Percentiles rank a stretch among this genome's conserved stretches.
Conservation (phyloP, 2,329 filamentous ascomycete genomes). For the Parasarocladium wereldwijsianum region DNA sequence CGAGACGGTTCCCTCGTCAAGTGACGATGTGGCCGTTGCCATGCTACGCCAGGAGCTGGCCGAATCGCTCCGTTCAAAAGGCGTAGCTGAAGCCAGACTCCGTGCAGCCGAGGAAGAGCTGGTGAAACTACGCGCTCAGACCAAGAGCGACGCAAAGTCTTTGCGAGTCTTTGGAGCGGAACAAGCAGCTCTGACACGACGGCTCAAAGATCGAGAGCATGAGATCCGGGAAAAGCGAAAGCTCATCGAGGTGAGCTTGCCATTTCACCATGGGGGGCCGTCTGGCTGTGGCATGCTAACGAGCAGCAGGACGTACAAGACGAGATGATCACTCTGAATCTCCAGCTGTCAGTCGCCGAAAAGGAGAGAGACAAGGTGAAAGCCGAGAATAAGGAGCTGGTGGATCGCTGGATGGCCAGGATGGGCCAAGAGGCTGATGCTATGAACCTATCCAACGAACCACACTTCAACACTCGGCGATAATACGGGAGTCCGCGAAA, state of each 20-base stretch:
- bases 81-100: slow-evolving; percentile 50
- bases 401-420: slow-evolving; percentile 80
- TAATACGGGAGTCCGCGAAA: slow-evolving; percentile 9
- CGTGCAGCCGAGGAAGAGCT: slow-evolving; percentile 50
- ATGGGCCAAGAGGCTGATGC: slow-evolving; percentile 77
- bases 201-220: slow-evolving; percentile 67
- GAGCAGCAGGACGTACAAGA: slow-evolving; percentile 61
- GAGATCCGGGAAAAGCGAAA: slow-evolving; percentile 75
- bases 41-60: slow-evolving; percentile 57
- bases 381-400: slow-evolving; percentile 75
- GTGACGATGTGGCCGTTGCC: slow-evolving; percentile 20
- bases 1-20: slow-evolving; percentile 2
- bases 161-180: slow-evolving; percentile 50
- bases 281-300: slow-evolving; percentile 7
- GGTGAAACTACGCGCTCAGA: slow-evolving; percentile 42
- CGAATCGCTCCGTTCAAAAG: slow-evolving; percentile 60
- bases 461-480: slow-evolving; percentile 16
- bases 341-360: slow-evolving; percentile 79
- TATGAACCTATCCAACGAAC: slow-evolving; percentile 59
- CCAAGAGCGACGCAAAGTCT: slow-evolving; percentile 41
- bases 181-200: slow-evolving; percentile 44
- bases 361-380: slow-evolving; percentile 57
- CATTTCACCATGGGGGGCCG: background rate
- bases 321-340: slow-evolving; percentile 74
- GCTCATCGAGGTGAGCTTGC: slow-evolving; percentile 48